Percentiles rank a stretch among this genome's conserved stretches.
Conservation (phyloP, 2,329 filamentous ascomycete species). For the Endothia cerciana region DNA sequence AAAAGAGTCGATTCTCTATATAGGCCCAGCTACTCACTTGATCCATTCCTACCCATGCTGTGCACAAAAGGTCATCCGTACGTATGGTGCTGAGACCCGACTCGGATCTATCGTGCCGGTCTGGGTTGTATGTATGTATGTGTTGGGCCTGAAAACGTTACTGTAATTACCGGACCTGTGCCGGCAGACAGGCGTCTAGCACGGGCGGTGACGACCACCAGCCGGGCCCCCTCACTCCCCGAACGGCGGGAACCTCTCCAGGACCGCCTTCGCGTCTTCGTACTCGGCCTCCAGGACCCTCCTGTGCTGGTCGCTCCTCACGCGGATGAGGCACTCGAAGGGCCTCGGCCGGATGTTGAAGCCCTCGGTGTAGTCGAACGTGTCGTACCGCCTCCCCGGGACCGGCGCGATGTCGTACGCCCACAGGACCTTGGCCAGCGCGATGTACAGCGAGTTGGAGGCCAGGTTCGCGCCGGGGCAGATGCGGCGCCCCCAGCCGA, state of each 20-base stretch:
- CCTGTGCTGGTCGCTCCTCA: conserved; percentile 30
- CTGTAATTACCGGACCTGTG: background rate
- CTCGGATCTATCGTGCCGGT: background rate
- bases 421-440: conserved; percentile 48
- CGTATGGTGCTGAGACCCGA: background rate
- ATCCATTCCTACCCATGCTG: too few relatives aligned
- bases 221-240: too few relatives aligned
- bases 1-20: too few relatives aligned
- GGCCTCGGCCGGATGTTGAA: conserved; percentile 33
- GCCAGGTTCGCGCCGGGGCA: conserved; percentile 36
- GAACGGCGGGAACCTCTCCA: conserved; percentile 32
- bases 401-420: conserved; percentile 42
- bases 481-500: conserved; percentile 50
- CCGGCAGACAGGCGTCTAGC: too few relatives aligned
- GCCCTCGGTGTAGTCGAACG: conserved; percentile 33
- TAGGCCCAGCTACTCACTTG: too few relatives aligned
- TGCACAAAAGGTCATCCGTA: too few relatives aligned
- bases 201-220: too few relatives aligned
- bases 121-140: background rate
- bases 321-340: conserved; percentile 30
- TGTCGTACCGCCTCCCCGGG: conserved; percentile 29
- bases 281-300: conserved; percentile 30
- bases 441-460: conserved; percentile 34
- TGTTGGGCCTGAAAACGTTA: too few relatives aligned
- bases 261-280: conserved; percentile 23